A percentile compares a stretch with the other conserved stretches of the same genome.
phyloP scores from a whole-genome alignment of 2,329 filamentous ascomycete species.

The Pseudogymnoascus sp. region DNA sequence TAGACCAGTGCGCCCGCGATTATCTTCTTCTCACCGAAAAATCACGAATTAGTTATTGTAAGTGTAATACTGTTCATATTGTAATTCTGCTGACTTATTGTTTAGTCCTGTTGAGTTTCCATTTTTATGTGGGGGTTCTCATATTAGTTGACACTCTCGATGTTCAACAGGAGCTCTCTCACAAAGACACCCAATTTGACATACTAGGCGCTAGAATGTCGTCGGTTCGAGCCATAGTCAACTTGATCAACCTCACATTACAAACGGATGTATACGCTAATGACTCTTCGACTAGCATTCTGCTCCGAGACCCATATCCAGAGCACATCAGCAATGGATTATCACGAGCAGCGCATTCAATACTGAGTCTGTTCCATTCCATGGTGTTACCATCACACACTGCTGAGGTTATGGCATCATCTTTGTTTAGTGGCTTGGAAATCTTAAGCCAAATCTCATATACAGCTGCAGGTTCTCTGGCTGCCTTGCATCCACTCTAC shows the following conservation, averaged over 20 bases:
- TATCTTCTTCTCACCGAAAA: neutral
- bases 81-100: neutral
- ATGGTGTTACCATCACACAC: neutral
- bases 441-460: neutral
- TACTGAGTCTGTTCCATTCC: neutral
- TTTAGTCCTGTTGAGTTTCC: neutral
- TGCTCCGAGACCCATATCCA: neutral
- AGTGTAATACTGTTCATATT: neutral
- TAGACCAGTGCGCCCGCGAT: neutral
- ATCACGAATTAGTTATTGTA: neutral
- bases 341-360: neutral
- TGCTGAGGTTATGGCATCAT: neutral
- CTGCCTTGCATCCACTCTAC: neutral
- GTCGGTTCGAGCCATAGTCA: neutral
- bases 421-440: neutral
- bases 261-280: constrained; percentile 2
- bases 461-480: neutral
- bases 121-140: neutral
- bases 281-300: neutral
- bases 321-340: constrained; percentile 1
- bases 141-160: constrained; percentile 1
- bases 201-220: neutral
- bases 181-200: neutral
- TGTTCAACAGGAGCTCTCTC: neutral
- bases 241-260: neutral